phyloP scores from a whole-genome alignment of 768 basidiomycete species.

The Hypsizygus marmoreus region DNA sequence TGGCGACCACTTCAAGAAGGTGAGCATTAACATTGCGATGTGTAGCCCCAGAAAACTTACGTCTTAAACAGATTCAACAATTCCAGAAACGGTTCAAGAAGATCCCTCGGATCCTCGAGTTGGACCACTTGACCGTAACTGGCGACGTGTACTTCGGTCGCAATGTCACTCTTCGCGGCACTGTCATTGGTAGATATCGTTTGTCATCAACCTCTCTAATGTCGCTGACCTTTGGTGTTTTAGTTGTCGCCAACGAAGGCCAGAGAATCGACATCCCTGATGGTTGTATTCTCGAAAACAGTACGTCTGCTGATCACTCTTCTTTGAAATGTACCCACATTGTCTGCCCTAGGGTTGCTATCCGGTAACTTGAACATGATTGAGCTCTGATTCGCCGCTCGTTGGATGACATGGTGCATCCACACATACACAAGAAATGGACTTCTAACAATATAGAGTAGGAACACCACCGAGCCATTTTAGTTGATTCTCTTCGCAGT shows the following conservation, averaged over 20 bases:
- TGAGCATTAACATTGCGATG: no score
- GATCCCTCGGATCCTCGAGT: constrained; percentile 86
- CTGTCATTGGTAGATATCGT: constrained; percentile 66
- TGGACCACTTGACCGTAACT: constrained; percentile 93
- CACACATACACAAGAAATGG: no score
- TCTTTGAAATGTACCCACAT: neutral
- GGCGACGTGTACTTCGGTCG: constrained; percentile 91
- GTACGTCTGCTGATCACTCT: constrained; percentile 30
- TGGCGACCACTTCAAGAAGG: constrained; percentile 97
- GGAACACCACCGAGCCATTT: no score
- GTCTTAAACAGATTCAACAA: constrained; percentile 60
- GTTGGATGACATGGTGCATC: no score
- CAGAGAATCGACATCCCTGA: constrained; percentile 84
- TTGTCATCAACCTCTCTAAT: neutral
- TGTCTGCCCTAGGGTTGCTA: constrained; percentile 53
- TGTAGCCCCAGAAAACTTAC: neutral
- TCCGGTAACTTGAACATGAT: constrained; percentile 88
- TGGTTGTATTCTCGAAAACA: constrained; percentile 76
- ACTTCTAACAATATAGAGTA: no score
- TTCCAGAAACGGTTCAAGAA: constrained; percentile 97
- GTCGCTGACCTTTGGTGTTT: neutral
- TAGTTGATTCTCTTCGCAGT: no score
- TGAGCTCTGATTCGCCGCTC: no score
- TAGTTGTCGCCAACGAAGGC: constrained; percentile 79
- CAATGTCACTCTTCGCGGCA: constrained; percentile 83